Evolutionary conservation across 2,329 filamentous ascomycete species (phyloP), one percentile per base, ranked within the genome.

Genomic region (Tolypocladium amazonense): DNA sequence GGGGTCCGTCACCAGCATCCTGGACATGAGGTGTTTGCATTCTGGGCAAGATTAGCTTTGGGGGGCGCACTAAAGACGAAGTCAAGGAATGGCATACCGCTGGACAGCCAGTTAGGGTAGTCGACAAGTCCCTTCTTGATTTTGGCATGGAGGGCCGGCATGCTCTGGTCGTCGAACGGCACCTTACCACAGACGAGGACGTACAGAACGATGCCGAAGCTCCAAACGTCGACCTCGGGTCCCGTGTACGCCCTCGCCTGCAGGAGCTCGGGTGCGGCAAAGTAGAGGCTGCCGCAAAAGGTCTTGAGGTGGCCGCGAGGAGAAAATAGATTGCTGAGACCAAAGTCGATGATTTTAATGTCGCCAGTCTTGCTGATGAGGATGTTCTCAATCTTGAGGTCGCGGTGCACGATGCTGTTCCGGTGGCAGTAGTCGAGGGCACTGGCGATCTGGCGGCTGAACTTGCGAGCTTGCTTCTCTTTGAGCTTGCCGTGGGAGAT

Each of bases 291-390:
- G 55, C 94, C 94, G 69, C 94, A 99, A 70, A 97, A 99, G 0
- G 94, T 99, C 76, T 96, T 97, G 60, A 97, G 81, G 63, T 95
- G 88, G 62, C 83, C 84, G 53, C 87, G 82, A 0, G 94, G 94
- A 8, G 91, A 88, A 74, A 97, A 99, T 5, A 97, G 83, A 69
- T 99, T 99, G 78, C 93, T 97, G 59, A 99, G 80, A 37, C 93
- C 94, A 73, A 99, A 99, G 72, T 99, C 94, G 66, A 99, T 99
- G 68, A 99, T 97, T 73, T 97, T 97, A 75, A 99, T 99, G 71
- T 99, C 94, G 47, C 94, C 94, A 2, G 90, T 97, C 79, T 97
- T 97, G 80, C 92, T 97, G 76, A 99, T 99, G 62, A 99, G 83
- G 59, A 99, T 99, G 71, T 99, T 99, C 74, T 97, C 94, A 66